Evolutionary conservation across 139 green algal genomes (phyloP).

Genomic region (Yamagishiella unicocca): DNA sequence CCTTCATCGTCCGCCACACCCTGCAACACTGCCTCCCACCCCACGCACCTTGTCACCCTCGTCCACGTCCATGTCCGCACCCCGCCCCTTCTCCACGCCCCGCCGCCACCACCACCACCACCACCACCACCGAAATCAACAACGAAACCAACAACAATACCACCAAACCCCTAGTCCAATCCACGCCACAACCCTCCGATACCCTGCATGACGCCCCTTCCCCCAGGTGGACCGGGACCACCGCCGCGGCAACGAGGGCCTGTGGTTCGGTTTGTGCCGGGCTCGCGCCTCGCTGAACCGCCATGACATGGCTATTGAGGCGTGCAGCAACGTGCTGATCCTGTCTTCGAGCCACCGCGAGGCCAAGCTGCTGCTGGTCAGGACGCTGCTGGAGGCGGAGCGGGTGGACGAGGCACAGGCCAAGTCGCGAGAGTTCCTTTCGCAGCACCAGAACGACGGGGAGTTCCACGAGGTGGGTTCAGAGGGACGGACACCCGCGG

Average conservation of each 20-base stretch:
- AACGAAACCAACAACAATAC: too few relatives aligned
- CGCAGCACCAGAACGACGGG: constrained; percentile 50
- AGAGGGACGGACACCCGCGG: too few relatives aligned
- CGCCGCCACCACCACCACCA: too few relatives aligned
- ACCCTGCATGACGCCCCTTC: too few relatives aligned
- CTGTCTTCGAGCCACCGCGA: constrained; percentile 43
- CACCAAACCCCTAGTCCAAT: too few relatives aligned
- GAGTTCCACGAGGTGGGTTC: constrained; percentile 60
- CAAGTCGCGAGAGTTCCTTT: constrained; percentile 54
- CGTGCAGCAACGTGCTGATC: constrained; percentile 35
- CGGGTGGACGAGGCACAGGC: constrained; percentile 65
- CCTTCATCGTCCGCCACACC: too few relatives aligned
- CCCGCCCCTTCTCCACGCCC: too few relatives aligned
- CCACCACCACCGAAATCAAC: too few relatives aligned
- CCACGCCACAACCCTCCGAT: too few relatives aligned
- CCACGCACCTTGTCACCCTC: not conserved
- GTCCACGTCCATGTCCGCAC: too few relatives aligned
- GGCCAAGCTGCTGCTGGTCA: constrained; percentile 51
- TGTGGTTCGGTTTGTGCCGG: constrained; percentile 62
- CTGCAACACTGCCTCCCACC: too few relatives aligned
- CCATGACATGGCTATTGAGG: not conserved
- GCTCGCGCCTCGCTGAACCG: constrained; percentile 31
- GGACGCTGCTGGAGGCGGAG: constrained; percentile 54
- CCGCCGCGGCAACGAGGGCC: constrained; percentile 49
- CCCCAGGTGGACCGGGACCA: constrained; percentile 56